Conservation (phyloP, 805 yeast genomes). For the Wickerhamomyces silvicola region DNA sequence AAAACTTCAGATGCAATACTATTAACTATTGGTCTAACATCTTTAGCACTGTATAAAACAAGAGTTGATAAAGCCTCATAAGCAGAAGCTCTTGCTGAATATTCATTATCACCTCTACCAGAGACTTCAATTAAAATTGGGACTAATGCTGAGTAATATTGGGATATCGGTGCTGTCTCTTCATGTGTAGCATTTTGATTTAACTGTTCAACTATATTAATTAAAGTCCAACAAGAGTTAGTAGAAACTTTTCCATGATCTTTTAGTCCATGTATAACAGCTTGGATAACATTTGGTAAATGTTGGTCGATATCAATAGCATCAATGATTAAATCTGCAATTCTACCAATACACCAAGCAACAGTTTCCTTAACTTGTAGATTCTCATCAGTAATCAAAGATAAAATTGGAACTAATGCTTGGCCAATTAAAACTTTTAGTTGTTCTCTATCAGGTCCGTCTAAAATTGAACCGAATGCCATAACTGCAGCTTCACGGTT, state of each 20-base stretch:
- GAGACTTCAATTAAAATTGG: constrained; percentile 68
- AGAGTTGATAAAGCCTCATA: constrained; percentile 86
- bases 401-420: constrained; percentile 76
- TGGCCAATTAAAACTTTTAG: constrained; percentile 64
- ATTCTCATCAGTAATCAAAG: constrained; percentile 64
- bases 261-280: constrained; percentile 71
- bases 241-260: constrained; percentile 92
- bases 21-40: constrained; percentile 62
- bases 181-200: constrained; percentile 41
- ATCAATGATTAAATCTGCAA: constrained; percentile 78
- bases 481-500: constrained; percentile 94
- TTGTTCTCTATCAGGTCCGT: constrained; percentile 80
- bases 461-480: constrained; percentile 97
- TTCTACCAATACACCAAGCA: constrained; percentile 97
- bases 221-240: constrained; percentile 97
- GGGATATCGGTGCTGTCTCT: constrained; percentile 60
- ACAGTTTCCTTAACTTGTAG: constrained; percentile 94
- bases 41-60: constrained; percentile 68
- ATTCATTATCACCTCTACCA: constrained; percentile 72
- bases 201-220: constrained; percentile 84
- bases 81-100: constrained; percentile 89
- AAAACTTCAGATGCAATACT: constrained; percentile 71
- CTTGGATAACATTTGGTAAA: constrained; percentile 66
- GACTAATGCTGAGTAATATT: constrained; percentile 61
- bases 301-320: constrained; percentile 63